phyloP scores from a whole-genome alignment of 2,329 filamentous ascomycete genomes.

The Sordariomycetes sp. region DNA sequence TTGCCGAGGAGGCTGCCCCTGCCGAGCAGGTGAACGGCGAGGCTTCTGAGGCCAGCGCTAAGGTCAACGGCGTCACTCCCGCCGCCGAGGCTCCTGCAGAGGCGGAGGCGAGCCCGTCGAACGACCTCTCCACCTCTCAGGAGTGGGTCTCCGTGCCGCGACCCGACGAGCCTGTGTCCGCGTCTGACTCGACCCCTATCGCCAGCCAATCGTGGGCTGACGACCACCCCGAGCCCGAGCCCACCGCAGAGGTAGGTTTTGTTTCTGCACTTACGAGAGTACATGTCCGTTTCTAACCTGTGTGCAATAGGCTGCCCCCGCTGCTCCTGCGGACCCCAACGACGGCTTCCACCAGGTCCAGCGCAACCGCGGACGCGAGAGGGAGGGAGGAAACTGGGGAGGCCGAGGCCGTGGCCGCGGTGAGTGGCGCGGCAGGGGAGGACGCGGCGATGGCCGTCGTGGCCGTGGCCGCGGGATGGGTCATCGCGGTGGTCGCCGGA shows the following conservation, averaged over 20 bases:
- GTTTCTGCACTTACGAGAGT: neutral
- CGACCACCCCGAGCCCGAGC: conserved; percentile 58
- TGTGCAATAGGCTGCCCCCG: conserved; percentile 19
- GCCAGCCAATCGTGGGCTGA: conserved; percentile 71
- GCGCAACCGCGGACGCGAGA: conserved; percentile 45
- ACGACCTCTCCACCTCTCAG: conserved; percentile 31
- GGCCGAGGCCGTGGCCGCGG: conserved; percentile 33
- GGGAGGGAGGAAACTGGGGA: conserved; percentile 33
- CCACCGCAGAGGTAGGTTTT: conserved; percentile 28
- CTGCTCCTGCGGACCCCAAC: conserved; percentile 28
- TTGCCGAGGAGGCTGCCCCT: conserved; percentile 18
- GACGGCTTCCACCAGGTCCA: conserved; percentile 69
- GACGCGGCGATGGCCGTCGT: conserved; percentile 33
- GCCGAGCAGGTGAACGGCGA: conserved; percentile 31
- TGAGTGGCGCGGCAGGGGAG: conserved; percentile 40
- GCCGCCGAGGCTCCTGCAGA: conserved; percentile 28
- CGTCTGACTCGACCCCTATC: conserved; percentile 46
- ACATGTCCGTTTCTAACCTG: conserved; percentile 6
- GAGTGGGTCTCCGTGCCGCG: conserved; percentile 55
- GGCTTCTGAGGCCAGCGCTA: conserved; percentile 20
- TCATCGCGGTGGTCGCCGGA: neutral
- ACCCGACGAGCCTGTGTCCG: conserved; percentile 63
- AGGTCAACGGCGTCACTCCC: conserved; percentile 34
- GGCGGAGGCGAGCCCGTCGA: conserved; percentile 30
- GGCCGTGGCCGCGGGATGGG: conserved; percentile 21